Evolutionary conservation across 768 basidiomycete genomes (phyloP).

Genomic region (Mrakia gelida): DNA sequence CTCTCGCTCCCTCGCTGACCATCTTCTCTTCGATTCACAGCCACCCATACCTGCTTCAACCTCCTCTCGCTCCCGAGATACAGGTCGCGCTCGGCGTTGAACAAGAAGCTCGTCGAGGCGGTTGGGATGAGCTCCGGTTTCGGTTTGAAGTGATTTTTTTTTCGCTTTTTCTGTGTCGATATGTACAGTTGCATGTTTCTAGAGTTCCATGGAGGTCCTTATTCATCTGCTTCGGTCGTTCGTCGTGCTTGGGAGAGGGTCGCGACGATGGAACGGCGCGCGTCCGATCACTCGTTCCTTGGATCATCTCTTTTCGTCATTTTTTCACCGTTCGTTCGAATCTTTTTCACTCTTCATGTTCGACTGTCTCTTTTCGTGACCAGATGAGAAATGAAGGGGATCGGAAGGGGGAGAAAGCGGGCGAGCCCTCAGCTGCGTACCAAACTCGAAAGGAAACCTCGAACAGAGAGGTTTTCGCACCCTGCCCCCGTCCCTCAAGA

Average conservation of each 20-base stretch:
- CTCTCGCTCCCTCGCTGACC: not conserved
- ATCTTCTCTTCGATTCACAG: not conserved
- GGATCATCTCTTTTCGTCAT: no score
- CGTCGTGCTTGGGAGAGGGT: not conserved
- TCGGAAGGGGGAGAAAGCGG: no score
- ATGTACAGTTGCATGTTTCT: no score
- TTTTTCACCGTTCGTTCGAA: no score
- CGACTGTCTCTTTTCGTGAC: no score
- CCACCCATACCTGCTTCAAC: slow-evolving; percentile 38
- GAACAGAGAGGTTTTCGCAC: no score
- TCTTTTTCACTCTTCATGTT: no score
- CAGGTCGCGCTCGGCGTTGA: not conserved
- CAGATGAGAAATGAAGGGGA: not conserved
- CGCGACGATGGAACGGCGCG: not conserved
- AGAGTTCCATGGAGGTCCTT: not conserved
- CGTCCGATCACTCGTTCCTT: not conserved
- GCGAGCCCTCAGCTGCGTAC: no score
- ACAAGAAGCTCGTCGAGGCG: slow-evolving; percentile 25
- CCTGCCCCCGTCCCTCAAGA: not conserved
- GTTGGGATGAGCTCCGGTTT: slow-evolving; percentile 23
- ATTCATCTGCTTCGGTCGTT: not conserved
- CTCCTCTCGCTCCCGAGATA: slow-evolving; percentile 30
- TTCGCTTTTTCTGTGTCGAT: no score
- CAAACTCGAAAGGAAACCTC: no score
- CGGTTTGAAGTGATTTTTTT: slow-evolving; percentile 21